phyloP scores from a whole-genome alignment of 1,284 basidiomycete species.

The Ceraceosorus guamensis region DNA sequence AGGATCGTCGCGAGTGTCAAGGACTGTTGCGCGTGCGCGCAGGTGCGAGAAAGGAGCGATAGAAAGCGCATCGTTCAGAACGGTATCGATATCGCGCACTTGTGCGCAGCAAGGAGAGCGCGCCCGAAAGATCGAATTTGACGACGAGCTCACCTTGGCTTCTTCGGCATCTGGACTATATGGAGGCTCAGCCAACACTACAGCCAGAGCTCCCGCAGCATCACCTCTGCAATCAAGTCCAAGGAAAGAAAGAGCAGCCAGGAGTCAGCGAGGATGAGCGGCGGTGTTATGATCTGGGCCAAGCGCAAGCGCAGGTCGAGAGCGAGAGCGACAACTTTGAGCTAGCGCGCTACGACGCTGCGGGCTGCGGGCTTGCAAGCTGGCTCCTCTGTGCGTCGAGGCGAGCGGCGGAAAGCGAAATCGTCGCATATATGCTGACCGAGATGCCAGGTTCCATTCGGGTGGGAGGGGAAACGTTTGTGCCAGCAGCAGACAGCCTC shows the following conservation, averaged over 20 bases:
- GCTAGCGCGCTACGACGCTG: not conserved
- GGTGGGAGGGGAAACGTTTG: no score
- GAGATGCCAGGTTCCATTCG: no score
- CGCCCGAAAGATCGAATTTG: no score
- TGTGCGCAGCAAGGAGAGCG: no score
- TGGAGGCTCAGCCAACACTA: slow-evolving; percentile 33
- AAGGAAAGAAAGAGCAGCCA: not conserved
- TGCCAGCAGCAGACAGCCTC: not conserved
- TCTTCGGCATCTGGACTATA: slow-evolving; percentile 34
- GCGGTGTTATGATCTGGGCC: no score
- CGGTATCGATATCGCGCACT: no score
- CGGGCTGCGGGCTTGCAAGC: not conserved
- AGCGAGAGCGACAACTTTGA: not conserved
- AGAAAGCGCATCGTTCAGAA: not conserved
- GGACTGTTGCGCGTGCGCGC: slow-evolving; percentile 10
- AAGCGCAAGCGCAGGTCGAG: not conserved
- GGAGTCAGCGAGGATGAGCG: no score
- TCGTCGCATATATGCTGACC: no score
- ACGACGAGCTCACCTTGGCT: slow-evolving; percentile 36
- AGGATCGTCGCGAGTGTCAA: slow-evolving; percentile 75
- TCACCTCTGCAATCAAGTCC: slow-evolving; percentile 23
- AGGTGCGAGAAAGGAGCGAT: slow-evolving; percentile 6
- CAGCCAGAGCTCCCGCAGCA: slow-evolving; percentile 26
- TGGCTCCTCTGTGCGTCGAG: no score
- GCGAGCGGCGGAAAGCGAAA: no score